phyloP scores from a whole-genome alignment of 768 basidiomycete genomes.

The Steccherinum ochraceum region DNA sequence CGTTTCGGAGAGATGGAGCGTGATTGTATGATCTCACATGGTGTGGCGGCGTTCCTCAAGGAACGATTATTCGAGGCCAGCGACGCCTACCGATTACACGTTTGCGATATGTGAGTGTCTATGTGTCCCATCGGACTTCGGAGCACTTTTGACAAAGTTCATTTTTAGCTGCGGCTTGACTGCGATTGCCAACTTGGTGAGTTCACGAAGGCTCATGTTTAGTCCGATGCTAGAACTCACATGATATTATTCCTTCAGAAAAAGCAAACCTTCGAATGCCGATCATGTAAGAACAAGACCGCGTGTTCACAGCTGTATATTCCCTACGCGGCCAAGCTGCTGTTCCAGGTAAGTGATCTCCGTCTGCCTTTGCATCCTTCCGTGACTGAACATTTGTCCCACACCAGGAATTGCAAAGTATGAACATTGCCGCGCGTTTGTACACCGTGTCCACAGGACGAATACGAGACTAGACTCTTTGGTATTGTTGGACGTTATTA shows the following conservation, averaged over 20 bases:
- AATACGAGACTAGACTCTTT: conserved; percentile 50
- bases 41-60: conserved; percentile 96
- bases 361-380: neutral
- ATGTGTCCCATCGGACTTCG: neutral
- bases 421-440: conserved; percentile 88
- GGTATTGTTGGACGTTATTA: conserved; percentile 9
- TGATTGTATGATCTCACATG: conserved; percentile 99
- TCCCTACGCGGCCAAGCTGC: conserved; percentile 93
- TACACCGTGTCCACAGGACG: conserved; percentile 86
- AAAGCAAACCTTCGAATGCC: conserved; percentile 99
- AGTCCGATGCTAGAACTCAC: too few relatives aligned
- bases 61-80: conserved; percentile 94
- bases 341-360: conserved; percentile 70
- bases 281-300: conserved; percentile 96
- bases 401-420: conserved; percentile 84
- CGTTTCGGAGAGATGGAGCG: conserved; percentile 99
- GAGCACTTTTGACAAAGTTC: conserved; percentile 14
- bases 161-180: conserved; percentile 80
- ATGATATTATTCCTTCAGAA: conserved; percentile 43
- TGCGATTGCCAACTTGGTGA: conserved; percentile 90
- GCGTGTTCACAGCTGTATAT: conserved; percentile 88
- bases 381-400: conserved; percentile 3
- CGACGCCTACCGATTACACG: conserved; percentile 89
- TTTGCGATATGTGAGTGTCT: conserved; percentile 84
- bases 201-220: conserved; percentile 28